Conservation (phyloP, 2,329 filamentous ascomycete genomes). For the Exophiala sp. region DNA sequence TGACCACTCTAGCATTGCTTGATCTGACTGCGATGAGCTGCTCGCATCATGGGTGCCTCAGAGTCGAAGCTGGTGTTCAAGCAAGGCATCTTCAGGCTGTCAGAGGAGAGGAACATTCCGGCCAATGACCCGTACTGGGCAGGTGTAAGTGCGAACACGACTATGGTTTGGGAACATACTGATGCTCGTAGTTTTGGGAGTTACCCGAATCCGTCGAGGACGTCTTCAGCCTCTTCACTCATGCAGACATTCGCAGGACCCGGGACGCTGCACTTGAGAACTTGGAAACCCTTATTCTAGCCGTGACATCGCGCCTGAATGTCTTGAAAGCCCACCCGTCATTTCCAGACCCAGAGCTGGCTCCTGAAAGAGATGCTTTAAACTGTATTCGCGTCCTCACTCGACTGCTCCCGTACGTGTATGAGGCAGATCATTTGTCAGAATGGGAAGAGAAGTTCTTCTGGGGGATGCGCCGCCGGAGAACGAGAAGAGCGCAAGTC, state of each 20-base stretch:
- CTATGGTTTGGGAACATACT: constrained; percentile 19
- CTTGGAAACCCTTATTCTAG: constrained; percentile 79
- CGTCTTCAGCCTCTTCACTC: constrained; percentile 91
- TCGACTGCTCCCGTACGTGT: constrained; percentile 80
- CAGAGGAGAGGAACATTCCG: constrained; percentile 82
- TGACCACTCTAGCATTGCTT: not conserved
- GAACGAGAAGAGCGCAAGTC: constrained; percentile 60
- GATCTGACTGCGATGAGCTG: constrained; percentile 14
- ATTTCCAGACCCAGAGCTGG: constrained; percentile 79
- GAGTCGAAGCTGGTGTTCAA: constrained; percentile 99
- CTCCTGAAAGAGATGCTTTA: constrained; percentile 76
- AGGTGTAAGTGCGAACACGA: constrained; percentile 56
- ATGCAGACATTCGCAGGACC: constrained; percentile 79
- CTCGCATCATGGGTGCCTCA: constrained; percentile 78
- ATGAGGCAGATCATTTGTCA: constrained; percentile 77
- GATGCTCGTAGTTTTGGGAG: constrained; percentile 74
- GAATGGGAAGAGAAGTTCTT: constrained; percentile 92
- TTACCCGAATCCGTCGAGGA: constrained; percentile 93
- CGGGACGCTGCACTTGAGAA: constrained; percentile 80
- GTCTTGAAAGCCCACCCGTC: constrained; percentile 80
- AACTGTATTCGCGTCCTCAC: constrained; percentile 93
- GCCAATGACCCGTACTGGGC: constrained; percentile 90
- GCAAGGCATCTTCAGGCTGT: constrained; percentile 92
- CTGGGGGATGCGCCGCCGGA: constrained; percentile 70
- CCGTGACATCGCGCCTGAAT: constrained; percentile 74